Evolutionary conservation across 306 rosid species (phyloP), one percentile per base, ranked within the genome.

Genomic region (Potentilla sterilis): DNA sequence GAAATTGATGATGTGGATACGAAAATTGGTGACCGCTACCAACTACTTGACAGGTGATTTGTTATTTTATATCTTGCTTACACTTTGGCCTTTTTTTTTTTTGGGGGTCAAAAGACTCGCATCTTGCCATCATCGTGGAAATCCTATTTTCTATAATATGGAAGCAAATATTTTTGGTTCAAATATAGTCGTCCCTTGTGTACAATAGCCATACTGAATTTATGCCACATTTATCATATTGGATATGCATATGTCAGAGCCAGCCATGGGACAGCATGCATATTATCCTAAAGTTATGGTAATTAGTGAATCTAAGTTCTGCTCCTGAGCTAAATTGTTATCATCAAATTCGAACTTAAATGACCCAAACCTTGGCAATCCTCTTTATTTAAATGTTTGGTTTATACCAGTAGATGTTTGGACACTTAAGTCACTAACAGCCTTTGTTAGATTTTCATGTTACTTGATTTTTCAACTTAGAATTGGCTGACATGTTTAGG

Each of bases 1-100:
- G 98, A 92, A 86, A 94, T 94, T 63, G 97, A 92, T 82, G 93
- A 92, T 24, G 98, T 92, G 66, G 98, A 94, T 88, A 97, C 97
- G 9, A 82, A 91, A 85, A 94, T 94, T 58, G 98, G 98, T 65
- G 93, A 94, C 68, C 77, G 90, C 16, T 94, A 90, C 93, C 88
- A 78, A 83, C 83, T 94, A 67, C 89, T 94, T 47, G 98, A 94
- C 85, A 94, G 96, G 98, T 91, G 63, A 78, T 77, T 79, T 61
- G 73, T 73, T 68, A 75, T 42, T 57, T 69, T 46, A 19, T 49
- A 35, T 41, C 32, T 16, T 74, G 67, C 65, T 16, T 24, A 28
- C 57, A 69, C 63, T 64, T 14, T 64, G 14, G 24, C 18, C 55
- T 48, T 67, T 47, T 54, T 70, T 83, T 58, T 21, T 54, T 58